phyloP scores from a whole-genome alignment of 1,284 basidiomycete genomes.

The Melampsora americana region DNA sequence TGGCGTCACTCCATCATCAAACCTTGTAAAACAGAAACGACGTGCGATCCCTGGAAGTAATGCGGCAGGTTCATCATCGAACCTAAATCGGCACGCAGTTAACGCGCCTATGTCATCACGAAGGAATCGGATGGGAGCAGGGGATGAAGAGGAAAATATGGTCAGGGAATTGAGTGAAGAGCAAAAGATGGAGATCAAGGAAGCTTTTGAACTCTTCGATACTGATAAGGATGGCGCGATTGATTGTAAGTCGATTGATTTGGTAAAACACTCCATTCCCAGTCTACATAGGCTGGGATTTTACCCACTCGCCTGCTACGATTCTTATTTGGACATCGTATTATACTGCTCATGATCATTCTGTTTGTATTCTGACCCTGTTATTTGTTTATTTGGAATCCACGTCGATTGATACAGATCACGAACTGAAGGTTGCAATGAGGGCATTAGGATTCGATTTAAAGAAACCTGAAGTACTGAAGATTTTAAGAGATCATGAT shows the following conservation, averaged over 20 bases:
- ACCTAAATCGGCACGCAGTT: conserved; percentile 24
- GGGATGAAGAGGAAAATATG: conserved; percentile 30
- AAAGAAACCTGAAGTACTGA: conserved; percentile 96
- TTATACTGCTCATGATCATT: no score
- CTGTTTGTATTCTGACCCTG: no score
- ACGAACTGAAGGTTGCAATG: conserved; percentile 98
- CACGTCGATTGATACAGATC: conserved; percentile 61
- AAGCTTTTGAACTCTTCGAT: conserved; percentile 98
- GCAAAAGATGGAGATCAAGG: conserved; percentile 95
- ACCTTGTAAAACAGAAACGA: conserved; percentile 28
- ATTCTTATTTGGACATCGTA: background rate
- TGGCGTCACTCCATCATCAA: conserved; percentile 4
- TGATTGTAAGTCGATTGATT: conserved; percentile 47
- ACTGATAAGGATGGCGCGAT: conserved; percentile 90
- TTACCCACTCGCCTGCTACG: background rate
- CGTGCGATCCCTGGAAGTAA: conserved; percentile 13
- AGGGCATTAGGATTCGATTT: conserved; percentile 94
- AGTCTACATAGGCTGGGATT: background rate
- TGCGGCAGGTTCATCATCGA: conserved; percentile 22
- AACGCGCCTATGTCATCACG: background rate
- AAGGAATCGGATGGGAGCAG: conserved; percentile 9
- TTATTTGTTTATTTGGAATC: background rate
- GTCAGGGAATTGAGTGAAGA: conserved; percentile 74
- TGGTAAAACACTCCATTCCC: background rate
- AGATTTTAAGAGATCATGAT: conserved; percentile 87